Evolutionary conservation across 441 rosid genomes (phyloP), one percentile per base, ranked within the genome.

Genomic region (Kokia cookei): DNA sequence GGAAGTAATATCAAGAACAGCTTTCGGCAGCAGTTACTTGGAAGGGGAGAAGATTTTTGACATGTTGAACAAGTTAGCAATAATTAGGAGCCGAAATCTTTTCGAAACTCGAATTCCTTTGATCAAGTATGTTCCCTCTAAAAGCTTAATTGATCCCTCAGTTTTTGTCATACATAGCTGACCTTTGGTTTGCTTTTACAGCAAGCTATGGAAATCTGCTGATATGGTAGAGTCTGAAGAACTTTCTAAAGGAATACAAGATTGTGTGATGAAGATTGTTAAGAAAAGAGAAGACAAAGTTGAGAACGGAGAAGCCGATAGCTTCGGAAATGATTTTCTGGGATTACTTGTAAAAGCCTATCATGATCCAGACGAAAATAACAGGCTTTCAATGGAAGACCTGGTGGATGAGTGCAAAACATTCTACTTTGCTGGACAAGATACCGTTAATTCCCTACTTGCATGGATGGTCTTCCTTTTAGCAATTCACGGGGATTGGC

Each of bases 401-500:
- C n/a, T 53, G 57, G 57, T 53, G 3, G 58, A 17, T 17, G 58
- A 53, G 24, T 53, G 58, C 58, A 53, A 53, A 17, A 53, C 58
- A 2, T 53, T n/a, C 24, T 53, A 53, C 58, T 2, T 53, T 4
- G 58, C 58, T 6, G 77, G 83, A 37, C 76, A 77, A 22, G 81
- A 81, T 32, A 81, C 79, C 1, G 76, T 75, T 17, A 27, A 78
- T 15, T 55, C 57, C 26, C 45, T 69, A 37, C 75, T 78, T 14
- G 77, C 71, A 19, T 81, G 81, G 84, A 72, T 77, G 0, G 27
- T 72, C 55, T 11, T 78, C 19, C 35, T 78, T 43, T 24, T 81
- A 63, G 47, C 73, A 43, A 8, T 24, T 4, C 73, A 81, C 35
- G 40, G 63, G 10, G 48, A 65, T 50, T 85, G 92, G 89, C 92